Evolutionary conservation across 2,329 filamentous ascomycete species (phyloP).

Genomic region (Penicillium decumbens): DNA sequence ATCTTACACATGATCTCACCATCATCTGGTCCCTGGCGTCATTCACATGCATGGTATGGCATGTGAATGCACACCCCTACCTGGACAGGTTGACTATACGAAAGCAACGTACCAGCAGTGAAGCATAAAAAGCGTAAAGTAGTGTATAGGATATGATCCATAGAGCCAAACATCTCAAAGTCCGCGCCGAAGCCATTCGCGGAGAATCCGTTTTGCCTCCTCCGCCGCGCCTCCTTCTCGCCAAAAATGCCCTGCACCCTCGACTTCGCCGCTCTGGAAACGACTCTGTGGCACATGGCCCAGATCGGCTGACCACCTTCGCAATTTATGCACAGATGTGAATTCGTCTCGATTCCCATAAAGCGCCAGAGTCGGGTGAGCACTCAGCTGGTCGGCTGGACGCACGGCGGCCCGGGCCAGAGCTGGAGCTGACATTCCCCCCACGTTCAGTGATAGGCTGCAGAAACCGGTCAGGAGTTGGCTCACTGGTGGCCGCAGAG

Average conservation of each 20-base stretch:
- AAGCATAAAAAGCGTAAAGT: background rate
- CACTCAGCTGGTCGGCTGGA: conserved; percentile 53
- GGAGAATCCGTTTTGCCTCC: conserved; percentile 39
- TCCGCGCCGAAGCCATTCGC: conserved; percentile 35
- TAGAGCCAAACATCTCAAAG: background rate
- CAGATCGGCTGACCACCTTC: conserved; percentile 60
- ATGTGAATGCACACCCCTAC: conserved; percentile 12
- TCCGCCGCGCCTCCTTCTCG: conserved; percentile 49
- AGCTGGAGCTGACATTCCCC: conserved; percentile 17
- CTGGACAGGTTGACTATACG: background rate
- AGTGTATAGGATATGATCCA: background rate
- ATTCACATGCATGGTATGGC: conserved; percentile 14
- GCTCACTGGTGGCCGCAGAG: conserved; percentile 53
- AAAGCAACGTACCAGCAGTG: background rate
- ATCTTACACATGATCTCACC: conserved; percentile 10
- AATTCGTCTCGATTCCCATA: conserved; percentile 75
- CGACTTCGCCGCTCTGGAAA: conserved; percentile 50
- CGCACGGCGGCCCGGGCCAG: conserved; percentile 33
- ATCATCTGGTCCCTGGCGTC: conserved; percentile 15
- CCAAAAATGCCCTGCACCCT: conserved; percentile 61
- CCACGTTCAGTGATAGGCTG: conserved; percentile 35
- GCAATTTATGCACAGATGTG: conserved; percentile 60
- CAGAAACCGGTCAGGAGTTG: conserved; percentile 61
- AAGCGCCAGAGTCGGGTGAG: conserved; percentile 61
- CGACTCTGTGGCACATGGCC: conserved; percentile 40